Evolutionary conservation across 306 rosid species (phyloP).

Genomic region (Prosopis cineraria): DNA sequence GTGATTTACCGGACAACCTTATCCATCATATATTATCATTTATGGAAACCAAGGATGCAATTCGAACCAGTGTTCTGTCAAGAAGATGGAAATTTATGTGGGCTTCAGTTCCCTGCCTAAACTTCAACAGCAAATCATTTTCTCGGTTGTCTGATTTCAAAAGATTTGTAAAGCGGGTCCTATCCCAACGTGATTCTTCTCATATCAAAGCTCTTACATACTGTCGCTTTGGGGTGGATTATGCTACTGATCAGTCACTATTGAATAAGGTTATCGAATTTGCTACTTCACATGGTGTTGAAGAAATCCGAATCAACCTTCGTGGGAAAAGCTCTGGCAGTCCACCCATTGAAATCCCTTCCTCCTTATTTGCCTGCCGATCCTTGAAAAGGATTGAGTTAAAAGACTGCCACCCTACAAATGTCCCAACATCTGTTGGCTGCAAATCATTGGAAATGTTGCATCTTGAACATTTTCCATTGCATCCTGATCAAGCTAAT

Average conservation of each 20-base stretch:
- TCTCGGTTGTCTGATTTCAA: slow-evolving; percentile 44
- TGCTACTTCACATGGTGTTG: slow-evolving; percentile 41
- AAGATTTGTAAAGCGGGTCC: slow-evolving; percentile 49
- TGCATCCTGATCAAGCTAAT: slow-evolving; percentile 34
- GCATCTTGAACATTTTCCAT: slow-evolving; percentile 43
- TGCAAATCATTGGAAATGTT: slow-evolving; percentile 37
- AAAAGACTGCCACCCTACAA: slow-evolving; percentile 48
- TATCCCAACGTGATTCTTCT: slow-evolving; percentile 44
- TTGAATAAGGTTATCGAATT: slow-evolving; percentile 50
- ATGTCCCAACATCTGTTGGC: slow-evolving; percentile 28
- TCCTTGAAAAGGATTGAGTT: slow-evolving; percentile 52
- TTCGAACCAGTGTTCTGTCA: slow-evolving; percentile 30
- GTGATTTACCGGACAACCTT: slow-evolving; percentile 42
- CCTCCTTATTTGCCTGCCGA: slow-evolving; percentile 38
- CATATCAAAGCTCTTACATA: slow-evolving; percentile 42
- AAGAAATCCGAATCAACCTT: slow-evolving; percentile 50
- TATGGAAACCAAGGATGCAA: slow-evolving; percentile 52
- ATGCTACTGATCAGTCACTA: slow-evolving; percentile 52
- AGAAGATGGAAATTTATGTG: slow-evolving; percentile 44
- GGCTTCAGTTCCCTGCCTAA: slow-evolving; percentile 45
- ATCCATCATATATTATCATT: slow-evolving; percentile 47
- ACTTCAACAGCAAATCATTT: slow-evolving; percentile 49
- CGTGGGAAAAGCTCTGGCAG: slow-evolving; percentile 45
- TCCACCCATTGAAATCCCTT: slow-evolving; percentile 53
- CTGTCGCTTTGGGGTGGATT: slow-evolving; percentile 50